Evolutionary conservation across 805 yeast species (phyloP).

Genomic region (Suhomyces vadensis): DNA sequence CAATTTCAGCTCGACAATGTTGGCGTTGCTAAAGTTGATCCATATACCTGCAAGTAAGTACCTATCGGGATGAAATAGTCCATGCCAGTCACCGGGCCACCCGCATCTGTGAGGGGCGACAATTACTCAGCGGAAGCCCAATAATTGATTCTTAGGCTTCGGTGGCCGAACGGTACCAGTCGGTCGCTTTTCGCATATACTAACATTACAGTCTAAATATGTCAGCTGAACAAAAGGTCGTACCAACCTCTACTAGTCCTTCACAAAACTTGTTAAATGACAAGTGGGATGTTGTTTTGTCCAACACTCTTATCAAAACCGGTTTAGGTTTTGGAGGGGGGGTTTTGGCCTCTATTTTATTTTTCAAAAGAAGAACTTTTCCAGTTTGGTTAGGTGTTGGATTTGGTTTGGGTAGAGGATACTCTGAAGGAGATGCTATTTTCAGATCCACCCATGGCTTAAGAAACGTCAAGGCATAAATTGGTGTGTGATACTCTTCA

Average conservation of each 20-base stretch:
- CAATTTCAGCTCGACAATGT: conserved; percentile 4
- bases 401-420: conserved; percentile 96
- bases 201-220: conserved; percentile 12
- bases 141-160: background rate
- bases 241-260: conserved; percentile 35
- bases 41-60: conserved; percentile 6
- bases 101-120: background rate
- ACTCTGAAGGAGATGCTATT: conserved; percentile 96
- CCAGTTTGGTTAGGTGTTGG: conserved; percentile 98
- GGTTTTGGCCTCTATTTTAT: conserved; percentile 83
- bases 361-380: conserved; percentile 92
- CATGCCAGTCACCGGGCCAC: background rate
- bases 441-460: conserved; percentile 81
- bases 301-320: conserved; percentile 91
- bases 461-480: conserved; percentile 68
- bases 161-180: background rate
- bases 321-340: conserved; percentile 97
- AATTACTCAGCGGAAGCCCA: background rate
- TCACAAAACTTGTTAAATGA: conserved; percentile 63
- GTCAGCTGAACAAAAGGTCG: conserved; percentile 36
- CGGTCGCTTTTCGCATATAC: background rate
- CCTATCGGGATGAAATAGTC: background rate
- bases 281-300: conserved; percentile 94
- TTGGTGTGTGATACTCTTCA: background rate
- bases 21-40: background rate